Base-by-base conservation (phyloP, 305 asterid species). In the Solanum aculeatissimum region DNA sequence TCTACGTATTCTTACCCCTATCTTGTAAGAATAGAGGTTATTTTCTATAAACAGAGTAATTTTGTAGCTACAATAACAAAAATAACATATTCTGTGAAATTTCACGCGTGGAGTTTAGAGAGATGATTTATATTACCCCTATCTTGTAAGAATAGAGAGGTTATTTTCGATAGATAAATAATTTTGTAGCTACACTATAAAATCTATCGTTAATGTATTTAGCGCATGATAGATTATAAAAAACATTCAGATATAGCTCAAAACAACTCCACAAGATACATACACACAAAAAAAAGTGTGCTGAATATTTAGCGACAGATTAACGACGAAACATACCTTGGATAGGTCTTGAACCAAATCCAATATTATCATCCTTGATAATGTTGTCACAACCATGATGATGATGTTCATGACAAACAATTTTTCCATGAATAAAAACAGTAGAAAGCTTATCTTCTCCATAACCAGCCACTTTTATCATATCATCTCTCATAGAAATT, bases 381-480 rank as follows among this genome's bases (percentile, higher is more conserved):
- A 82, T 86, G 86, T 85, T 90, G 89, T 75, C 18, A 77, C 27
- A 16, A 6, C 47, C 45, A 77, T 6, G 10, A 47, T 97, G 91
- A 57, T 92, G 83, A 69, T 78, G 6, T n/a, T 19, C 54, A 85
- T 87, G 91, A 88, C 98, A 95, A 57, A 93, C 83, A 72, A 96
- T 65, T 65, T 83, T 92, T 77, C 99, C 98, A 23, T 65, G 84
- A 51, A 95, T 86, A 3, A 85, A 87, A 63, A 95, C 95, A 4
- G 95, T 91, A 4, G 98, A 95, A 62, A 95, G 97, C 92, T 93
- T 94, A 81, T 94, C 96, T 70, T 95, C 98, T 14, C 98, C 98
- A 77, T 95, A 95, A 13, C 98, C 98, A 70, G 98, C 98, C 87
- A 92, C 86, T 65, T 87, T 53, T 83, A 91, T 93, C 85, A 86